Base-by-base conservation (phyloP, 192 early-diverging fungal genomes). In the Coemansia sp. region DNA sequence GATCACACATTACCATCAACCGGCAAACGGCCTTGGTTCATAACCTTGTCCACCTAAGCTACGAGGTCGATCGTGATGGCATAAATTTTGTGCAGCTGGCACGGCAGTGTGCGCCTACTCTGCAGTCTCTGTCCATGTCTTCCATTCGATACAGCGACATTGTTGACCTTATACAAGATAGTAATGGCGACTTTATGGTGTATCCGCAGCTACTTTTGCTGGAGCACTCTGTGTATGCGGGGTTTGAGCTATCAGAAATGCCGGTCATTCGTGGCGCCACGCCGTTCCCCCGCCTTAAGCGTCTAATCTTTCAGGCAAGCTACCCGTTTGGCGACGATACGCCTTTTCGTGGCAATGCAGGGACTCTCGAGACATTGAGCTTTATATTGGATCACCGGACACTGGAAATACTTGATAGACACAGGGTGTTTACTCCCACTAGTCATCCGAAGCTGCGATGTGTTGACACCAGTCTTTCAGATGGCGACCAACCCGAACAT, bases 281-380 rank as follows among this genome's bases (percentile, higher is more conserved):
- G 18, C 59, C 59, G 15, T 61, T 61, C n/a, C 59, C 59, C 36
- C 4, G 18, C 13, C 59, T 61, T n/a, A 31, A 20, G 34, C 3
- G 34, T 20, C 36, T 61, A 20, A 3, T 8, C 7, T 8, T 38
- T 6, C 1, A 24, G 16, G 3, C 13, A 5, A 3, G 5, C n/a
- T 61, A 61, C 38, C 59, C 59, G 27, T 61, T 61, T 38, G 34
- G 59, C 59, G 59, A 61, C 27, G 59, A 61, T 7, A 38, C 36
- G 6, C 13, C 27, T 18, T 61, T 61, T 9, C 33, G 59, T 6
- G 59, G 59, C 12, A 61, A 61, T 38, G 59, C 59, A 11, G 34
- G 5, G 16, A 61, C 33, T 3, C 34, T 61, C 13, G 59, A 61
- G 59, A 20, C 10, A 3, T 38, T 61, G 34, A 33, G 10, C 16